Evolutionary conservation across 192 early-diverging fungal genomes (phyloP), one percentile per base, ranked within the genome.

Genomic region (Rhizophagus clarus): DNA sequence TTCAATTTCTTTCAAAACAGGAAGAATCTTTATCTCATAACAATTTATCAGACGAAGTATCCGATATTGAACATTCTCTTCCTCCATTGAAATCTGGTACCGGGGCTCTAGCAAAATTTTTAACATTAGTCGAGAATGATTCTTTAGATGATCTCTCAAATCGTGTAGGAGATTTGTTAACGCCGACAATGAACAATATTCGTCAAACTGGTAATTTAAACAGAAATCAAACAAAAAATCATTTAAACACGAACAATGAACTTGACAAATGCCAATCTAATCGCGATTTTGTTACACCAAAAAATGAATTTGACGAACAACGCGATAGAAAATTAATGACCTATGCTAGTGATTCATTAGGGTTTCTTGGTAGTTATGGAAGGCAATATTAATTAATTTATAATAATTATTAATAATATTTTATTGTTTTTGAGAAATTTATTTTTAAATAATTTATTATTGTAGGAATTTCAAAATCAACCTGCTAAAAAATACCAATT

Each of bases 41-140:
- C 8, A 47, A 24, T 28, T 11, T 37, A 49, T 20, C 42, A 22
- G 61, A 76, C 24, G 74, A 60, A 24, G 47, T 5, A 37, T 45
- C 24, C 22, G n/a, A 73, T 56, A 24, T 24, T 31, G 60, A 62
- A 40, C 61, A 26, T 49, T 8, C 64, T 3, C 63, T 78, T 32
- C 76, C 76, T 68, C 76, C 76, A 29, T 34, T 78, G 22, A 45
- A 11, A 49, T 40, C 76, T 2, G 76, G 76, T 17, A 37, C 63
- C 15, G 22, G 60, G 9, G 22, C 76, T 26, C 63, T 78, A 22
- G 76, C 76, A 2, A 78, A 67, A 78, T 78, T 78, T 78, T 40
- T 78, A 20, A 56, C 76, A n/a, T 51, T 68, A 67, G 40, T 51
- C 15, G 76, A 68, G 68, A 31, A 78, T 68, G 66, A 78, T 67